phyloP scores from a whole-genome alignment of 73 alveolate species.

The Paramecium octaurelia region DNA sequence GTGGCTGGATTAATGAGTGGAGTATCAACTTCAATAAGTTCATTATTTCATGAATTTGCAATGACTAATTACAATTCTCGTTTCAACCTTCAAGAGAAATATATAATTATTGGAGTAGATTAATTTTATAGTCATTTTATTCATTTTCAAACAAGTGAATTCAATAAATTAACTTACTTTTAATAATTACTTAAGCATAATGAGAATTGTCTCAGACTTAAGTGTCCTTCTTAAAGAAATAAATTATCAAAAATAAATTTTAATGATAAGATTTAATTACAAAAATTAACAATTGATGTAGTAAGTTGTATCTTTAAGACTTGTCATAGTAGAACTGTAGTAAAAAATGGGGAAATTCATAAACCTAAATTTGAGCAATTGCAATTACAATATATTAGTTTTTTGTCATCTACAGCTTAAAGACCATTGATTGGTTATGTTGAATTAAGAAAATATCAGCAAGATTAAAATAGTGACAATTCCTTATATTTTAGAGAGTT shows the following conservation, averaged over 20 bases:
- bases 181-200: background rate
- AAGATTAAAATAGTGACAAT: background rate
- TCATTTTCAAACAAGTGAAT: background rate
- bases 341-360: background rate
- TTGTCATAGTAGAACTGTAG: constrained; percentile 5
- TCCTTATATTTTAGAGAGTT: constrained; percentile 26
- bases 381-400: constrained; percentile 15
- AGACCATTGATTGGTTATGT: constrained; percentile 10
- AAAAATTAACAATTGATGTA: background rate
- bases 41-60: constrained; percentile 23
- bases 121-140: background rate
- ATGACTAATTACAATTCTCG: constrained; percentile 21
- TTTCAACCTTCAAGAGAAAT: background rate
- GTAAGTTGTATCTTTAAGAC: constrained; percentile 32
- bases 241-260: background rate
- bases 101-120: constrained; percentile 39
- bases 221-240: background rate
- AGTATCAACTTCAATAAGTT: background rate
- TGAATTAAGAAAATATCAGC: background rate
- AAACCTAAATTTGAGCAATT: constrained; percentile 16
- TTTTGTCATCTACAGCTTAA: background rate
- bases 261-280: background rate
- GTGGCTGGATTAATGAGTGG: constrained; percentile 21
- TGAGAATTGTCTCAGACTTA: background rate
- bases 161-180: background rate